Conservation (phyloP, 202 grass and related monocot species). For the Elaeis oleifera region DNA sequence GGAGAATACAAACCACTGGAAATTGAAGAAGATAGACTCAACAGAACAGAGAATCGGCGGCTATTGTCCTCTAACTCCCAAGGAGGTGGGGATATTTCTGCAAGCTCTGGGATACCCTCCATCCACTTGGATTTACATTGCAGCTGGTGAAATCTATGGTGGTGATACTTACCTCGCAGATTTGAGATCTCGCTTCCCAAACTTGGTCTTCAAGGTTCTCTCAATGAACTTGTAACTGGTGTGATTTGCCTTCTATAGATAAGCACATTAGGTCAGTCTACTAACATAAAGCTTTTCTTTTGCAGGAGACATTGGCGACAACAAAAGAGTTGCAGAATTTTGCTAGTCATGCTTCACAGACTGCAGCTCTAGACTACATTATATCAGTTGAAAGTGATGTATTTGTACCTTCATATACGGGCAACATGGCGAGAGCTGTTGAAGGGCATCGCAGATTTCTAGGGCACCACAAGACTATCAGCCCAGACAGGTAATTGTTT, state of each 20-base stretch:
- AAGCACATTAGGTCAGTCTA: background rate
- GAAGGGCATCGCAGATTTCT: slow-evolving; percentile 91
- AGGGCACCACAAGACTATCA: slow-evolving; percentile 68
- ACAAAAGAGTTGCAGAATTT: slow-evolving; percentile 69
- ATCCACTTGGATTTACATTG: slow-evolving; percentile 88
- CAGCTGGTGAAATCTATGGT: slow-evolving; percentile 95
- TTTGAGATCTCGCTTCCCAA: slow-evolving; percentile 65
- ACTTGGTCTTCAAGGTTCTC: slow-evolving; percentile 88
- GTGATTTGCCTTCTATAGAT: background rate
- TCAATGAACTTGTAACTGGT: background rate
- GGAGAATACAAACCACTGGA: slow-evolving; percentile 90
- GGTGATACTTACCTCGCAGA: slow-evolving; percentile 76
- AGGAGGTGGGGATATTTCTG: slow-evolving; percentile 81
- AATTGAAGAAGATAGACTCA: slow-evolving; percentile 88
- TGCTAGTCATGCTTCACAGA: slow-evolving; percentile 60
- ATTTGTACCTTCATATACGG: slow-evolving; percentile 73
- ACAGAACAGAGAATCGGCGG: slow-evolving; percentile 72
- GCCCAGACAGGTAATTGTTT: slow-evolving; percentile 61
- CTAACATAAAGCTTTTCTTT: slow-evolving; percentile 16
- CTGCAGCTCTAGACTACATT: slow-evolving; percentile 87
- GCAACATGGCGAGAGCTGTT: slow-evolving; percentile 97
- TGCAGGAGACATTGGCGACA: slow-evolving; percentile 64
- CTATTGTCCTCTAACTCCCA: slow-evolving; percentile 78
- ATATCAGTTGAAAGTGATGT: slow-evolving; percentile 93
- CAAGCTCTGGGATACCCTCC: slow-evolving; percentile 58